phyloP scores from a whole-genome alignment of 805 yeast species.

The Candida saitoana region DNA sequence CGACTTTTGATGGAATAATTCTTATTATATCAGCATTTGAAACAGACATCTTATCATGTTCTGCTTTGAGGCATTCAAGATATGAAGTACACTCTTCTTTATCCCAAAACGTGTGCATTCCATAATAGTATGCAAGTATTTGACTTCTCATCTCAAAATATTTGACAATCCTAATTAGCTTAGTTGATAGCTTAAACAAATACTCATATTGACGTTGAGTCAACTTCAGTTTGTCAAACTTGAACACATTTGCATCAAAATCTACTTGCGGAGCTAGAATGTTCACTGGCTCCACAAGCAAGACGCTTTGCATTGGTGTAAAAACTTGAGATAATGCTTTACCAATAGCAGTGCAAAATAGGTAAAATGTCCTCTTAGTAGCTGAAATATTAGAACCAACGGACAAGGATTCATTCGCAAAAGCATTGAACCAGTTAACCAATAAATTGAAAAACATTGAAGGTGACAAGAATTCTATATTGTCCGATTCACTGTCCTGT shows the following conservation, averaged over 20 bases:
- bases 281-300: slow-evolving; percentile 32
- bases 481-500: slow-evolving; percentile 12
- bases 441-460: slow-evolving; percentile 29
- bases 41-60: slow-evolving; percentile 6
- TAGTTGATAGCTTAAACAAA: slow-evolving; percentile 20
- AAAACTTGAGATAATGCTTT: slow-evolving; percentile 29
- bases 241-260: slow-evolving; percentile 19
- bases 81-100: slow-evolving; percentile 11
- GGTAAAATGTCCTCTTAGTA: slow-evolving; percentile 28
- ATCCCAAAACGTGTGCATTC: slow-evolving; percentile 16
- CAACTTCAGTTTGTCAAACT: slow-evolving; percentile 13
- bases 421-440: slow-evolving; percentile 32
- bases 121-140: slow-evolving; percentile 15
- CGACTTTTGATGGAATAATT: slow-evolving; percentile 14
- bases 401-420: slow-evolving; percentile 30
- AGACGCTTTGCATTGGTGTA: slow-evolving; percentile 31
- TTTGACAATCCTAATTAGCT: slow-evolving; percentile 26
- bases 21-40: slow-evolving; percentile 14
- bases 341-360: slow-evolving; percentile 34
- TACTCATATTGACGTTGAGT: slow-evolving; percentile 17
- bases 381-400: slow-evolving; percentile 25
- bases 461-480: slow-evolving; percentile 24
- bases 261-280: slow-evolving; percentile 30
- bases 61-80: slow-evolving; percentile 10
- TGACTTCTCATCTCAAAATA: slow-evolving; percentile 30